Base-by-base conservation (phyloP, 257 asterid genomes). In the Perilla frutescens region DNA sequence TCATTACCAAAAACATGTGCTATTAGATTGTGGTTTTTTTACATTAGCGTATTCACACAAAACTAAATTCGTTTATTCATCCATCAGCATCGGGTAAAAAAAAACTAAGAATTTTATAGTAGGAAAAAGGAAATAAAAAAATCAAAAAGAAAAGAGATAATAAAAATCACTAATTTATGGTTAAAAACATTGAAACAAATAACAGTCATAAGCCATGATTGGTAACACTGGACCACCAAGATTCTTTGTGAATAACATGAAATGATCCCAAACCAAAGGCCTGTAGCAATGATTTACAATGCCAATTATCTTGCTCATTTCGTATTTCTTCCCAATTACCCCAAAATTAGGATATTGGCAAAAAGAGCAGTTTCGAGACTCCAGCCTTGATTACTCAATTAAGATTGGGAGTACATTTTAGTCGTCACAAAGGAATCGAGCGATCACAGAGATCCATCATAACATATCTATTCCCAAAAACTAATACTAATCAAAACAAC, bases 261-360 rank as follows among this genome's bases (percentile, higher is more conserved):
- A 85, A 87, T 74, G 84, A 45, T 82, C 94, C 96, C 94, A 59
- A 61, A 92, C 96, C 96, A 86, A 87, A 90, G 98, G 96, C 98
- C 96, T 92, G 90, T 90, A 96, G 89, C 96, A 83, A 37, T 41
- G 51, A 69, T 32, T 56, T 15, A 31, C 36, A 10, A 76, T 84
- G 86, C 94, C 98, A 92, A 92, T 82, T 92, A 96, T 92, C 96
- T 70, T 70, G 85, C 96, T 86, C 94, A 62, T 67, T 9, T 2
- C 92, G 94, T 90, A 31, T 83, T 89, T 79, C 91, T 81, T 84
- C 67, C 81, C 88, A 78, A 84, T 81, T 54, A 72, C 84, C 82
- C 83, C 75, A 56, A 36, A 15, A 2, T 5, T 5, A 47, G 79
- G 82, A 70, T 54, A 48, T 11, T 78, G 82, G 78, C 45, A 67